Conservation (phyloP, 2,329 filamentous ascomycete species). For the Chaetomium sp. region DNA sequence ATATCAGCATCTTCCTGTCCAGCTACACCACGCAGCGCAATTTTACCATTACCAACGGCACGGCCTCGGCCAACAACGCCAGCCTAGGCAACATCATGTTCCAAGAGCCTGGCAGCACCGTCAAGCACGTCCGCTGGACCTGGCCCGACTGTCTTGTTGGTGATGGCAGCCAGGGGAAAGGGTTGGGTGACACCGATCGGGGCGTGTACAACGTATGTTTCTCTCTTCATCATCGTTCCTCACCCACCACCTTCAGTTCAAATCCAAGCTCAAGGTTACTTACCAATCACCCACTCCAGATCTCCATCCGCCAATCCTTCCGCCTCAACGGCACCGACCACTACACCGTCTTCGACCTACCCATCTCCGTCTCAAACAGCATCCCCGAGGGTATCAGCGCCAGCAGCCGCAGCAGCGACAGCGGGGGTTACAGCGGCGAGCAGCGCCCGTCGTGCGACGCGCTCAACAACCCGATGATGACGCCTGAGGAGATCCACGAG, state of each 20-base stretch:
- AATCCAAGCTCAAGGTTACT: neutral
- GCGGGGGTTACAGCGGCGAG: conserved; percentile 18
- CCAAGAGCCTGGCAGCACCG: conserved; percentile 59
- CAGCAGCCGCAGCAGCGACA: no score
- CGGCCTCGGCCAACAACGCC: conserved; percentile 42
- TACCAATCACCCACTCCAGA: conserved; percentile 32
- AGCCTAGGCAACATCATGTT: conserved; percentile 56
- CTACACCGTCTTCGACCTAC: conserved; percentile 66
- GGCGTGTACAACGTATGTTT: conserved; percentile 55
- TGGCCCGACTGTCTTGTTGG: conserved; percentile 66
- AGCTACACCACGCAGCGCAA: conserved; percentile 58
- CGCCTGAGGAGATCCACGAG: conserved; percentile 39
- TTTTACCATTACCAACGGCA: conserved; percentile 58
- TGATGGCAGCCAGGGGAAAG: conserved; percentile 45
- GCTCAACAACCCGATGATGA: conserved; percentile 46
- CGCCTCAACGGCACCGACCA: conserved; percentile 56
- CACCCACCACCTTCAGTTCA: neutral
- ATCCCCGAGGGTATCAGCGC: conserved; percentile 35
- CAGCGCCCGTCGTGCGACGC: conserved; percentile 37
- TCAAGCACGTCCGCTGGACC: conserved; percentile 67
- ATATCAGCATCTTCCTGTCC: conserved; percentile 61
- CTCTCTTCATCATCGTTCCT: neutral
- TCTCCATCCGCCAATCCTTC: conserved; percentile 66
- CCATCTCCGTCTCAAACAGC: conserved; percentile 60
- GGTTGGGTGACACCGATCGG: conserved; percentile 40